phyloP scores from a whole-genome alignment of 768 basidiomycete genomes.

The Serpula lacrymans region DNA sequence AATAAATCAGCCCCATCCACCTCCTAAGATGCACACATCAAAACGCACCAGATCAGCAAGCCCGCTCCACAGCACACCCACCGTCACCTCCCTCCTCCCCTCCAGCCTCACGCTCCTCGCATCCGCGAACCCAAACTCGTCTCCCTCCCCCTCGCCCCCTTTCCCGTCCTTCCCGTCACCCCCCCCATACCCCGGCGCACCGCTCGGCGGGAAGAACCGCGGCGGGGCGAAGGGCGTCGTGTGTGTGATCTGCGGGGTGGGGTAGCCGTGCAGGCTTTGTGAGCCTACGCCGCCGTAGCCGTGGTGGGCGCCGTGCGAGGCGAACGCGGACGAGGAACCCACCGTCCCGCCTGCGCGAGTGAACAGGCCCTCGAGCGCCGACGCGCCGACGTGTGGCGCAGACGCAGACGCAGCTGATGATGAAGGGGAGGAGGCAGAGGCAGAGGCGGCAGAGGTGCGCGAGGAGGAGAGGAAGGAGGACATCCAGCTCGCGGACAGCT shows the following conservation, averaged over 20 bases:
- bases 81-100: constrained; percentile 56
- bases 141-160: constrained; percentile 38
- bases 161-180: constrained; percentile 45
- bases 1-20: too few species aligned
- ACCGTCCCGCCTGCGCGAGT: background rate
- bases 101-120: constrained; percentile 44
- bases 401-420: constrained; percentile 3
- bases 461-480: constrained; percentile 39
- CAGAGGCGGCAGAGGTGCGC: constrained; percentile 6
- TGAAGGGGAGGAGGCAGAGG: constrained; percentile 11
- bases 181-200: constrained; percentile 79
- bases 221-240: constrained; percentile 50
- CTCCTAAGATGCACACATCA: constrained; percentile 1
- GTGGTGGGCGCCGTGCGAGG: constrained; percentile 10
- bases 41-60: constrained; percentile 60
- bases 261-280: constrained; percentile 10
- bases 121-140: constrained; percentile 43
- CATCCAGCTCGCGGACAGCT: constrained; percentile 49
- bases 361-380: background rate
- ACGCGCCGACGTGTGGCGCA: background rate
- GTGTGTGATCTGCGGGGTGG: constrained; percentile 31
- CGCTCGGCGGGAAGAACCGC: constrained; percentile 45
- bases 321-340: constrained; percentile 1
- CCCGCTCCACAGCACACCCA: constrained; percentile 44
- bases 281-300: constrained; percentile 12